Conservation (phyloP, 208 protist species). For the Acanthamoeba royreba region DNA sequence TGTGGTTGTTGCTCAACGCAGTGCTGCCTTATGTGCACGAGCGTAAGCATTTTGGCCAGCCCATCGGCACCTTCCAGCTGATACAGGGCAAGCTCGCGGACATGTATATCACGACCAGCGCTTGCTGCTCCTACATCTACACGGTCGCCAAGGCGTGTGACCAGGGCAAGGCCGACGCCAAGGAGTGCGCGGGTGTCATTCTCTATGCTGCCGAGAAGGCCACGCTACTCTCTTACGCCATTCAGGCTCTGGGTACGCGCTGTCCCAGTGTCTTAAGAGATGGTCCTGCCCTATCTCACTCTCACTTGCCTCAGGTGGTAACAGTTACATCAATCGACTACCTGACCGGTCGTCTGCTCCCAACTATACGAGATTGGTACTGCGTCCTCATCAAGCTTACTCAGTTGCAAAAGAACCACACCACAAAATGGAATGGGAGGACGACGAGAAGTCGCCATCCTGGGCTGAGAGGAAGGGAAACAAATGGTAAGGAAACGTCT, state of each 20-base stretch:
- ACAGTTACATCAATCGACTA: constrained; percentile 95
- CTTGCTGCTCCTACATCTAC: constrained; percentile 89
- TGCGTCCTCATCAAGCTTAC: too few relatives aligned
- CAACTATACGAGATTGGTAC: constrained; percentile 94
- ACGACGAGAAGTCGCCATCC: too few relatives aligned
- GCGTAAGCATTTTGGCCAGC: constrained; percentile 89
- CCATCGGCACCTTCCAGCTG: constrained; percentile 89
- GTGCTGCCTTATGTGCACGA: constrained; percentile 84
- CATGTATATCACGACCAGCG: constrained; percentile 88
- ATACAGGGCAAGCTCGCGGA: constrained; percentile 94
- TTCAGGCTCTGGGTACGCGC: constrained; percentile 82
- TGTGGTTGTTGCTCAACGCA: constrained; percentile 83
- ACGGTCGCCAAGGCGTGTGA: constrained; percentile 81
- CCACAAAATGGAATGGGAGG: too few relatives aligned
- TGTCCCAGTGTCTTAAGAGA: not conserved
- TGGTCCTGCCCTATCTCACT: not conserved
- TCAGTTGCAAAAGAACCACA: too few relatives aligned
- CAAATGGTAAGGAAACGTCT: too few relatives aligned
- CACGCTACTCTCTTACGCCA: constrained; percentile 90
- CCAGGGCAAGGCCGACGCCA: constrained; percentile 54
- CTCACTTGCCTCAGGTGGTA: constrained; percentile 79
- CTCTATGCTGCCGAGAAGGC: constrained; percentile 90
- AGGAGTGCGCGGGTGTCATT: constrained; percentile 90
- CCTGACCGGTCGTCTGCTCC: constrained; percentile 91
- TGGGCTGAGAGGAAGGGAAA: too few relatives aligned